These are phyloP conservation scores for Suillus lakei DNA, from an alignment of 768 basidiomycete species.

Conservation along the genomic window DNA sequence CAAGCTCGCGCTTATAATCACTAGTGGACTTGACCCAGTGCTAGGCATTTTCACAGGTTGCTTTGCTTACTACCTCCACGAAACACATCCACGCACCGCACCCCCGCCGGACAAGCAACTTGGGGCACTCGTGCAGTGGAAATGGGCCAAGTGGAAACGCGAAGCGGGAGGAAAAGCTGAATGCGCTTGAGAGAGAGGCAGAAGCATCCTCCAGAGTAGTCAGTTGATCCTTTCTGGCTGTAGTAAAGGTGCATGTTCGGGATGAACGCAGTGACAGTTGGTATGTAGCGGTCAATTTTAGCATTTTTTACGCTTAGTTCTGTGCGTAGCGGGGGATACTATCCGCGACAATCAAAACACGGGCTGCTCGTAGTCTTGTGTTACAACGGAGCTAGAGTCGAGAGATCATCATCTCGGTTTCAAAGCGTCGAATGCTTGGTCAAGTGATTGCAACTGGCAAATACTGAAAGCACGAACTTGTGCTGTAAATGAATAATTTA, in stretches of 20 bases:
- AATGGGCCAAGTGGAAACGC: conserved; percentile 51
- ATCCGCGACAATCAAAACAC: neutral
- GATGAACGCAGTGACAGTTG: neutral
- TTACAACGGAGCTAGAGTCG: neutral
- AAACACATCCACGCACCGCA: conserved; percentile 77
- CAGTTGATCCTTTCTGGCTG: neutral
- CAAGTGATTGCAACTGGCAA: neutral
- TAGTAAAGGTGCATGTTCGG: neutral
- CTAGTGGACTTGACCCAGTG: conserved; percentile 69
- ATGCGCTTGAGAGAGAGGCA: conserved; percentile 10
- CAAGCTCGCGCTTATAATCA: conserved; percentile 9
- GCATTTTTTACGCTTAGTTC: neutral
- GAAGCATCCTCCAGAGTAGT: neutral
- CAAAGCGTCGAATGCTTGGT: neutral
- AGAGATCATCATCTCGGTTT: neutral
- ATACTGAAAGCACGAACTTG: neutral
- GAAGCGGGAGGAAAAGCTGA: conserved; percentile 19
- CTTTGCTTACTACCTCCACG: conserved; percentile 80
- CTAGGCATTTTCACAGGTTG: conserved; percentile 80
- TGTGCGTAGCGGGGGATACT: neutral
- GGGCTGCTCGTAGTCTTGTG: neutral
- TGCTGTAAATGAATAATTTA: neutral
- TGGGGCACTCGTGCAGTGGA: conserved; percentile 64
- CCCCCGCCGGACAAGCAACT: conserved; percentile 61
- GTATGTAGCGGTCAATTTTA: neutral